A percentile compares a stretch with the other conserved stretches of the same genome.
Evolutionary conservation across 2,329 filamentous ascomycete genomes (phyloP).

Genomic region (Fusarium torulosum): DNA sequence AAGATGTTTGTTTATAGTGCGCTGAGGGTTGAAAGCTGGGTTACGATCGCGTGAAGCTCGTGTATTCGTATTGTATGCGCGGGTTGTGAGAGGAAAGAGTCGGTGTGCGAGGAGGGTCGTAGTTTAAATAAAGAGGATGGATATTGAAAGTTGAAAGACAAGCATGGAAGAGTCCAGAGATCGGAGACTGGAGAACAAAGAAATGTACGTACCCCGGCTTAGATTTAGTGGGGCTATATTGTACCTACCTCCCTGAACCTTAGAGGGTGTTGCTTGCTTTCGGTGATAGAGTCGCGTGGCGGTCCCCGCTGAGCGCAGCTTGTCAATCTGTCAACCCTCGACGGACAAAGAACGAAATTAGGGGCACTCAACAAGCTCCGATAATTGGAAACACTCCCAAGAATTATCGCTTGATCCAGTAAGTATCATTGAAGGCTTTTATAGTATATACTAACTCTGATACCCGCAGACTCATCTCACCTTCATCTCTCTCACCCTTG

Average conservation of each 20-base stretch:
- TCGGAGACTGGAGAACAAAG: slow-evolving; percentile 34
- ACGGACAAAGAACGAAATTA: slow-evolving; percentile 6
- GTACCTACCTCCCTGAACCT: slow-evolving; percentile 25
- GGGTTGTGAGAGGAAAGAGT: background rate
- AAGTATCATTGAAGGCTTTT: background rate
- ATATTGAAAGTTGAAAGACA: slow-evolving; percentile 31
- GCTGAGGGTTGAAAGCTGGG: background rate
- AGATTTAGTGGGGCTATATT: slow-evolving; percentile 42
- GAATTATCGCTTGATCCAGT: slow-evolving; percentile 4
- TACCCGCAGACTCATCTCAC: slow-evolving; percentile 28
- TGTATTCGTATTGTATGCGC: slow-evolving; percentile 2
- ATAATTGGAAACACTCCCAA: background rate
- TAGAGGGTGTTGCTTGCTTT: slow-evolving; percentile 12
- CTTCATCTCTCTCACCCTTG: slow-evolving; percentile 28
- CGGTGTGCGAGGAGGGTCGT: background rate
- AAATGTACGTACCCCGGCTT: slow-evolving; percentile 40
- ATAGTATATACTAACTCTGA: slow-evolving; percentile 1
- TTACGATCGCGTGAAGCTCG: slow-evolving; percentile 1
- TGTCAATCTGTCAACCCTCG: slow-evolving; percentile 35
- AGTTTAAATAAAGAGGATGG: slow-evolving; percentile 7
- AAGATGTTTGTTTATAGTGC: slow-evolving; percentile 8
- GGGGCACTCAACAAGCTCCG: background rate
- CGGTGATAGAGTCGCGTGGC: slow-evolving; percentile 41
- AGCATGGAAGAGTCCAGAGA: slow-evolving; percentile 22
- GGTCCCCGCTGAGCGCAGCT: slow-evolving; percentile 28